Conservation (phyloP, 2,329 filamentous ascomycete species). For the Aureobasidium sp. region DNA sequence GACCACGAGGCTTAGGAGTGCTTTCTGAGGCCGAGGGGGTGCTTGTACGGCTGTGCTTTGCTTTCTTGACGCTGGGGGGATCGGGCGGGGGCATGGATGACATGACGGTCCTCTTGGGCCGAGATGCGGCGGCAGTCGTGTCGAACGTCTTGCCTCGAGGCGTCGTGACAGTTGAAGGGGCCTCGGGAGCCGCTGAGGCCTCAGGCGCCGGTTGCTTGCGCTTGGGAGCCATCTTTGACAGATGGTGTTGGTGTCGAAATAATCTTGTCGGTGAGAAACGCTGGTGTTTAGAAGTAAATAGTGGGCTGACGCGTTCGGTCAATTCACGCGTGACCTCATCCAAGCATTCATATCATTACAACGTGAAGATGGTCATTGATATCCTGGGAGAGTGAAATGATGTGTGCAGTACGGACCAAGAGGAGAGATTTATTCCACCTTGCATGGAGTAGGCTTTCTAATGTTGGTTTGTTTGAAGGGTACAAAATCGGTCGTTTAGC, state of each 20-base stretch:
- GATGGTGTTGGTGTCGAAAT: neutral
- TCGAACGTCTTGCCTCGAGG: conserved; percentile 24
- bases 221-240: conserved; percentile 16
- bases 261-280: too few species aligned
- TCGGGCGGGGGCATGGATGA: conserved; percentile 8
- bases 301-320: neutral
- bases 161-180: conserved; percentile 21
- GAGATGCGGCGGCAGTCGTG: conserved; percentile 23
- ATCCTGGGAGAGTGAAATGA: too few species aligned
- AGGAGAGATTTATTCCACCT: too few species aligned
- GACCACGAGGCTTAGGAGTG: conserved; percentile 27
- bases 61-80: conserved; percentile 9
- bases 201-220: neutral
- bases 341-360: too few species aligned
- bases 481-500: too few species aligned
- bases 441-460: too few species aligned
- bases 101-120: conserved; percentile 15
- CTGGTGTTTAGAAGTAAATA: conserved; percentile 9
- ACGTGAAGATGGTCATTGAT: too few species aligned
- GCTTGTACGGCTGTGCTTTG: neutral
- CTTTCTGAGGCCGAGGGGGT: neutral
- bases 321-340: neutral
- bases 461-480: too few species aligned
- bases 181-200: neutral
- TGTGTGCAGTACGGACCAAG: too few species aligned